Evolutionary conservation across 129 eudicot species (phyloP).

Genomic region (carrot (Daucus carota)): DNA sequence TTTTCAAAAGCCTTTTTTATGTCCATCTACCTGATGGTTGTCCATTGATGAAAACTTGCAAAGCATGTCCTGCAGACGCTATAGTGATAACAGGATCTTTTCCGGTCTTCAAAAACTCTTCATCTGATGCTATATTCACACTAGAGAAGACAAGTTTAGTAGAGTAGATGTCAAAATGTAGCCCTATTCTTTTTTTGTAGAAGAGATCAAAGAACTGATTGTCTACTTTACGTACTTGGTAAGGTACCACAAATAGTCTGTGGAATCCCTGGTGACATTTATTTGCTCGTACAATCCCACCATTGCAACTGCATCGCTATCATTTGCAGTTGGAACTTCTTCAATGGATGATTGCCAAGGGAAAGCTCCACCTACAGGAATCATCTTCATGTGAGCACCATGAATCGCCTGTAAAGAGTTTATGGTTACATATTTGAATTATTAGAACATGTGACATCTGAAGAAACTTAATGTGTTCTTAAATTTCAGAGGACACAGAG

Average conservation of each 20-base stretch:
- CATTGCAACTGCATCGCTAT: constrained; percentile 34
- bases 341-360: constrained; percentile 75
- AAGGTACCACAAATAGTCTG: constrained; percentile 92
- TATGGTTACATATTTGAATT: not conserved
- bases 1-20: not conserved
- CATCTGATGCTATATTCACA: constrained; percentile 46
- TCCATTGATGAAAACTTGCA: constrained; percentile 87
- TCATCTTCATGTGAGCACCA: constrained; percentile 43
- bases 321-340: constrained; percentile 60
- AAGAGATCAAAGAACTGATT: not conserved
- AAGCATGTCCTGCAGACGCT: constrained; percentile 77
- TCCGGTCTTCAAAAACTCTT: constrained; percentile 60
- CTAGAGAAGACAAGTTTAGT: constrained; percentile 26
- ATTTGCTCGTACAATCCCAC: constrained; percentile 71
- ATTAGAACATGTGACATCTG: not conserved
- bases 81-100: constrained; percentile 59
- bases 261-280: constrained; percentile 69
- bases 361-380: constrained; percentile 38
- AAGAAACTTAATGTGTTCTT: not conserved
- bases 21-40: constrained; percentile 53
- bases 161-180: not conserved
- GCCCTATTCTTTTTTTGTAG: not conserved
- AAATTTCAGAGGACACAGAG: not conserved
- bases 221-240: constrained; percentile 54
- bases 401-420: constrained; percentile 41